phyloP scores from a whole-genome alignment of 371 early-diverging fungal genomes.

The Dipsacomyces acuminosporus region DNA sequence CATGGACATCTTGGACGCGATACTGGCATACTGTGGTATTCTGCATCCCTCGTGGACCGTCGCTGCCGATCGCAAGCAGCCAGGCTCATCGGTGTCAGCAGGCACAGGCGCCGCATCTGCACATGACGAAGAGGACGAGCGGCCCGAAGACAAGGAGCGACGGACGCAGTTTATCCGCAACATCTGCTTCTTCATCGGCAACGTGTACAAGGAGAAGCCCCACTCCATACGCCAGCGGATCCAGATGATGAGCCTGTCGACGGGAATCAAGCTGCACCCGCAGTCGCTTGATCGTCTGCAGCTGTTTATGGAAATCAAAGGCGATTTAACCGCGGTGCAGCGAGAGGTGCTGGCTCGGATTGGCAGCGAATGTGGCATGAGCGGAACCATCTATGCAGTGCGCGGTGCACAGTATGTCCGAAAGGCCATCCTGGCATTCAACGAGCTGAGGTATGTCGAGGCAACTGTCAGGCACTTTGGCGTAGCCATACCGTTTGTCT shows the following conservation, averaged over 20 bases:
- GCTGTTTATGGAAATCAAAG: constrained; percentile 30
- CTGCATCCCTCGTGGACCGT: constrained; percentile 28
- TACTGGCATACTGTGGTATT: constrained; percentile 44
- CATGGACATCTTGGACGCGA: constrained; percentile 41
- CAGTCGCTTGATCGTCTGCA: constrained; percentile 34
- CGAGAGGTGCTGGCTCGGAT: constrained; percentile 36
- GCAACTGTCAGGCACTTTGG: constrained; percentile 24
- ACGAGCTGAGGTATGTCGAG: constrained; percentile 44
- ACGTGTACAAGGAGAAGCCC: constrained; percentile 25
- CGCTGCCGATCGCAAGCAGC: constrained; percentile 9
- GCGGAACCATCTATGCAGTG: constrained; percentile 17
- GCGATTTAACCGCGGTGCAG: constrained; percentile 27
- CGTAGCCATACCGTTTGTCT: constrained; percentile 20
- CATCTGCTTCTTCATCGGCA: constrained; percentile 20
- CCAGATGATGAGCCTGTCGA: constrained; percentile 26
- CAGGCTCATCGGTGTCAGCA: too few species aligned
- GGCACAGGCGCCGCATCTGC: constrained; percentile 2
- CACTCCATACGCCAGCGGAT: constrained; percentile 29
- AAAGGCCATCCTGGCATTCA: constrained; percentile 29
- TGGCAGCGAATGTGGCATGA: constrained; percentile 41
- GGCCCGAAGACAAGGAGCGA: constrained; percentile 13
- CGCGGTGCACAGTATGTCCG: constrained; percentile 34
- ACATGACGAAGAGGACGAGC: neutral
- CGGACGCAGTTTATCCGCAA: constrained; percentile 46
- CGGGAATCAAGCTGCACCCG: constrained; percentile 20